Evolutionary conservation across 1,284 basidiomycete genomes (phyloP).

Genomic region (Salmacisia buchloeana): DNA sequence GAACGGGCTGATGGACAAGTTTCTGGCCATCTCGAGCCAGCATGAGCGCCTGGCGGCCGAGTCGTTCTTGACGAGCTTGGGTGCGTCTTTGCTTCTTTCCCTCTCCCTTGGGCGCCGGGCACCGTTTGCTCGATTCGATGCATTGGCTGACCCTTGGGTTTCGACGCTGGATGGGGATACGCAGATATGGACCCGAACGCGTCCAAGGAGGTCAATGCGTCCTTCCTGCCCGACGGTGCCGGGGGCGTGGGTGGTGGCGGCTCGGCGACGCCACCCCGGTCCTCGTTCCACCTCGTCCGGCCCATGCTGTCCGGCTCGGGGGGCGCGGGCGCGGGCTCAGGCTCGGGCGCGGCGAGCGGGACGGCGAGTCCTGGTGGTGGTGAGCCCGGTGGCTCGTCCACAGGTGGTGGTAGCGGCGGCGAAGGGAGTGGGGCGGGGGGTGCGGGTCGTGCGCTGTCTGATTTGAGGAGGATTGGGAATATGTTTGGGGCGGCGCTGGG

Average conservation of each 20-base stretch:
- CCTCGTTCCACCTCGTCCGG: constrained; percentile 12
- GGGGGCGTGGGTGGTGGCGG: no score
- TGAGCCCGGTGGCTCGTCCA: constrained; percentile 12
- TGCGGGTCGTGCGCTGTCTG: constrained; percentile 28
- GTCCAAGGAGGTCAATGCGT: neutral
- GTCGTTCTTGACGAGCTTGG: constrained; percentile 60
- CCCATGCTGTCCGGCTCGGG: constrained; percentile 15
- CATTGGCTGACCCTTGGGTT: constrained; percentile 4
- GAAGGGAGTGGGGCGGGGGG: constrained; percentile 9
- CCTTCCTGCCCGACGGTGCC: constrained; percentile 3
- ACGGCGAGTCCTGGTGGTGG: constrained; percentile 11
- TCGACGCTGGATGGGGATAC: constrained; percentile 14
- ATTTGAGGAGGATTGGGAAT: constrained; percentile 40
- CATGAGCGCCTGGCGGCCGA: constrained; percentile 75
- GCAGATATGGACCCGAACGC: constrained; percentile 17
- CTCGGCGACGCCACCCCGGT: constrained; percentile 9
- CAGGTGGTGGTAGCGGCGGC: constrained; percentile 13
- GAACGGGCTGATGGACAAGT: constrained; percentile 81
- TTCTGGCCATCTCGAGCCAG: constrained; percentile 81
- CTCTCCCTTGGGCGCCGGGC: neutral
- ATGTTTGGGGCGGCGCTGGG: constrained; percentile 41
- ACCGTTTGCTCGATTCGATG: constrained; percentile 17
- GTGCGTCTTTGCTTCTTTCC: neutral
- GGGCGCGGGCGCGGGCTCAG: constrained; percentile 17
- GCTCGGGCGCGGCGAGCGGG: constrained; percentile 2